These are phyloP conservation scores for Hypoxylon sp. DNA, from an alignment of 2,329 filamentous ascomycete genomes.

Conservation along the genomic window DNA sequence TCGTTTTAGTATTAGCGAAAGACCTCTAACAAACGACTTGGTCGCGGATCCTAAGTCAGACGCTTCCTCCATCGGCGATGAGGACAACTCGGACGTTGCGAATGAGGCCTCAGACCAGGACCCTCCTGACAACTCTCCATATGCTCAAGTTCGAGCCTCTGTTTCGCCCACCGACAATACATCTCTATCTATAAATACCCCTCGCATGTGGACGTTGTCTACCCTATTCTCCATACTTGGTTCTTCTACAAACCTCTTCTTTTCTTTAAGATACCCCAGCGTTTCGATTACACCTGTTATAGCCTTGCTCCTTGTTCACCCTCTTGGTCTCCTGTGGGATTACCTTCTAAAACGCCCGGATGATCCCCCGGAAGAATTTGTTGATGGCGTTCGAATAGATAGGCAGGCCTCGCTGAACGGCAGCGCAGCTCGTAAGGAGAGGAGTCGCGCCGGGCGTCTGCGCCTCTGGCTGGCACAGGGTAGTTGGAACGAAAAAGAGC, in stretches of 20 bases:
- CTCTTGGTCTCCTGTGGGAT: constrained; percentile 85
- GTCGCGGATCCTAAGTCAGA: constrained; percentile 57
- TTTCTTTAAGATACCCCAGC: constrained; percentile 89
- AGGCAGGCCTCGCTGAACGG: constrained; percentile 10
- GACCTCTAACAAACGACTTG: constrained; percentile 59
- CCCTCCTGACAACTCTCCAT: constrained; percentile 77
- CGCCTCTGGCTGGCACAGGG: constrained; percentile 84
- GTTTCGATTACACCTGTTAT: constrained; percentile 92
- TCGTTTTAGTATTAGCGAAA: constrained; percentile 64
- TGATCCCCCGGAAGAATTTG: constrained; percentile 66
- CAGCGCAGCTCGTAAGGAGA: constrained; percentile 33
- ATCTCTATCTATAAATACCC: constrained; percentile 84
- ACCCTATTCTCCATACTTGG: constrained; percentile 83
- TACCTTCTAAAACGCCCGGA: constrained; percentile 70
- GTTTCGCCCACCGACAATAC: constrained; percentile 81
- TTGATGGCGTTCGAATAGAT: constrained; percentile 61
- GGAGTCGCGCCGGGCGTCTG: constrained; percentile 57
- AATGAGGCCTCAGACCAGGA: constrained; percentile 57
- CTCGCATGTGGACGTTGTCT: constrained; percentile 88
- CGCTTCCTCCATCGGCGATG: constrained; percentile 43
- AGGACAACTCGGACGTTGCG: constrained; percentile 54
- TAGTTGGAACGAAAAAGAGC: constrained; percentile 88
- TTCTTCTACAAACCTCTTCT: constrained; percentile 88
- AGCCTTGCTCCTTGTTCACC: constrained; percentile 85
- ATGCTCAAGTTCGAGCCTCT: constrained; percentile 83